Conservation (phyloP, 1,284 basidiomycete genomes). For the Pseudozyma sp. region DNA sequence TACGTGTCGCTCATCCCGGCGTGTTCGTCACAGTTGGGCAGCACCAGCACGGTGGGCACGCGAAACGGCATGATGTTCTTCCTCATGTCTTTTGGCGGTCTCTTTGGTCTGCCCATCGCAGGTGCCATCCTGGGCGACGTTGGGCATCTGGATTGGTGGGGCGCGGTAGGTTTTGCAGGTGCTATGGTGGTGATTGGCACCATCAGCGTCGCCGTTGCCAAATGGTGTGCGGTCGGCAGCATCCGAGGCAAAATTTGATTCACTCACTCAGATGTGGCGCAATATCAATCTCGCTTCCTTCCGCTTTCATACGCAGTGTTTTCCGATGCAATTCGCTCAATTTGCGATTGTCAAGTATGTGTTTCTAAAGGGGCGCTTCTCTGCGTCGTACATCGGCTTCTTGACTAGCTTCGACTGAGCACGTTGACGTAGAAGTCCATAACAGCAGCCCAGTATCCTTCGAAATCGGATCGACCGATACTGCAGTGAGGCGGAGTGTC, state of each 20-base stretch:
- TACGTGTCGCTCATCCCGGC: constrained; percentile 56
- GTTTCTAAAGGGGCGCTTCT: not conserved
- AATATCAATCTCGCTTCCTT: not conserved
- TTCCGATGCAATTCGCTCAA: too few species aligned
- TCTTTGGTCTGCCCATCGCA: constrained; percentile 45
- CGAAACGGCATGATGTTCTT: constrained; percentile 50
- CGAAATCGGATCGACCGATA: constrained; percentile 52
- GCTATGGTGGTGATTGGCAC: constrained; percentile 29
- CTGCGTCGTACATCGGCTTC: not conserved
- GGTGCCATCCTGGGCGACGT: constrained; percentile 44
- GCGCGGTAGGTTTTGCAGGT: constrained; percentile 16
- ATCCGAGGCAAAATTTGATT: constrained; percentile 32
- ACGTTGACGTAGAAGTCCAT: constrained; percentile 39
- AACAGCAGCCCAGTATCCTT: constrained; percentile 56
- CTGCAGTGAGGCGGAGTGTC: constrained; percentile 55
- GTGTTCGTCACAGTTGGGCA: constrained; percentile 39
- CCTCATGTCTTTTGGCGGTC: constrained; percentile 42
- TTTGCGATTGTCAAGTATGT: too few species aligned
- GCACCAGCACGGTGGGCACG: constrained; percentile 38
- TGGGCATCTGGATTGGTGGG: constrained; percentile 34
- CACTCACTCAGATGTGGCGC: not conserved
- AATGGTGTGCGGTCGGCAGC: constrained; percentile 37
- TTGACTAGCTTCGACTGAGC: constrained; percentile 17
- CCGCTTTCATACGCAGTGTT: too few species aligned
- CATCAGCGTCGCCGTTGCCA: constrained; percentile 13